Conservation (phyloP, 202 grass and related monocot genomes). For the Cymbopogon flexuosus region DNA sequence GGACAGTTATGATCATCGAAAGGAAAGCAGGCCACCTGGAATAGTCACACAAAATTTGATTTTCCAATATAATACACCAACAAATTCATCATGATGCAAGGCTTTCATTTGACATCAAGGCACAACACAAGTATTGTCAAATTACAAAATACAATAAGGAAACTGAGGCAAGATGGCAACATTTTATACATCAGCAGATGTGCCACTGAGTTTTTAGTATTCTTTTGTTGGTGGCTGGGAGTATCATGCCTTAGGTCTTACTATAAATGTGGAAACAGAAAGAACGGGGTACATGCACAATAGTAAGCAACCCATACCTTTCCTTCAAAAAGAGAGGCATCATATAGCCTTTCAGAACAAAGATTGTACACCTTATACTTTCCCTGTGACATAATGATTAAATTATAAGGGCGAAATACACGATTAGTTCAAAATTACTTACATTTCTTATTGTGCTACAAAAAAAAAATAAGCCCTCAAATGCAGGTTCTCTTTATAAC, state of each 20-base stretch:
- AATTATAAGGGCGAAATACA: slow-evolving; percentile 13
- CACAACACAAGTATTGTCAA: background rate
- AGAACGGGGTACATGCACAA: too few species aligned
- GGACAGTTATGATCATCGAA: slow-evolving; percentile 99
- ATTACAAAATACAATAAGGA: slow-evolving; percentile 13
- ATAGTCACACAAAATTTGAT: slow-evolving; percentile 18
- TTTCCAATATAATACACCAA: background rate
- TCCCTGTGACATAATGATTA: slow-evolving; percentile 53
- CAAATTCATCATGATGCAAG: too few species aligned
- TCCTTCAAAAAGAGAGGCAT: slow-evolving; percentile 98
- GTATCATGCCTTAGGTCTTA: background rate
- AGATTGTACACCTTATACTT: slow-evolving; percentile 99
- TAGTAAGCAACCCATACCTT: slow-evolving; percentile 56
- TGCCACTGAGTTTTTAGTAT: background rate
- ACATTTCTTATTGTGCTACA: slow-evolving; percentile 2
- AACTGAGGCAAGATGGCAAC: slow-evolving; percentile 5
- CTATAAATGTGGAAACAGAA: background rate
- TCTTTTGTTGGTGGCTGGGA: background rate
- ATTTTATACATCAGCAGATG: background rate
- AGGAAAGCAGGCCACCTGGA: slow-evolving; percentile 89
- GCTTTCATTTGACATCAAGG: background rate
- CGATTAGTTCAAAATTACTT: background rate
- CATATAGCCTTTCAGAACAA: slow-evolving; percentile 94
- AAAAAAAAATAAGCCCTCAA: background rate
- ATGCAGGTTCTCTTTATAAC: background rate